Percentiles rank a stretch among this genome's conserved stretches.
phyloP scores from a whole-genome alignment of 192 early-diverging fungal species.

The Umbelopsis vinacea region DNA sequence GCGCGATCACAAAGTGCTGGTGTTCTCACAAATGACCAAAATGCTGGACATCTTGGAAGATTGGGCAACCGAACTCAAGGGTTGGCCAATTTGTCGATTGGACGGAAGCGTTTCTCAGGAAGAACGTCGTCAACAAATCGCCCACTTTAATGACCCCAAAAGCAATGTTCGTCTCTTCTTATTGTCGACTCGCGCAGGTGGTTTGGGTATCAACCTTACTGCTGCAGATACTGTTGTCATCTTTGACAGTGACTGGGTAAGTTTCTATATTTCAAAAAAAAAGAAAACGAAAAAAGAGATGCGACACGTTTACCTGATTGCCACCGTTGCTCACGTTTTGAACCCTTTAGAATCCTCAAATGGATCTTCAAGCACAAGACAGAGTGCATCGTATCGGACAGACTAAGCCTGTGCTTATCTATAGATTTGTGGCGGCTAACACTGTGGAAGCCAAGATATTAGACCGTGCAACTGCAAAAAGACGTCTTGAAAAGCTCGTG shows the following conservation, averaged over 20 bases:
- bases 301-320: neutral
- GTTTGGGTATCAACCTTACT: conserved; percentile 96
- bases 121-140: conserved; percentile 78
- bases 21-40: conserved; percentile 93
- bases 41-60: conserved; percentile 93
- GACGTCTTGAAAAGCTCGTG: conserved; percentile 92
- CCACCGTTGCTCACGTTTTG: neutral
- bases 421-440: conserved; percentile 82
- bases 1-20: conserved; percentile 87
- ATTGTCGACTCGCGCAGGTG: conserved; percentile 94
- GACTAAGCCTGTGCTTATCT: conserved; percentile 88
- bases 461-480: conserved; percentile 79
- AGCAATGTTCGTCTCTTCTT: conserved; percentile 77
- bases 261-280: no score
- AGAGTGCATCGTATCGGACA: conserved; percentile 98
- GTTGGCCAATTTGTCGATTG: conserved; percentile 85
- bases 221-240: conserved; percentile 96
- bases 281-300: no score
- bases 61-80: conserved; percentile 79
- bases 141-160: conserved; percentile 70
- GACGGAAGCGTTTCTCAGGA: conserved; percentile 87
- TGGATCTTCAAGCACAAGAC: conserved; percentile 96
- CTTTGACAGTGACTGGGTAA: conserved; percentile 93
- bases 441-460: conserved; percentile 88
- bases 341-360: conserved; percentile 88